Evolutionary conservation across 495 filamentous ascomycete genomes (phyloP).

Genomic region (Aspergillus mulundensis): DNA sequence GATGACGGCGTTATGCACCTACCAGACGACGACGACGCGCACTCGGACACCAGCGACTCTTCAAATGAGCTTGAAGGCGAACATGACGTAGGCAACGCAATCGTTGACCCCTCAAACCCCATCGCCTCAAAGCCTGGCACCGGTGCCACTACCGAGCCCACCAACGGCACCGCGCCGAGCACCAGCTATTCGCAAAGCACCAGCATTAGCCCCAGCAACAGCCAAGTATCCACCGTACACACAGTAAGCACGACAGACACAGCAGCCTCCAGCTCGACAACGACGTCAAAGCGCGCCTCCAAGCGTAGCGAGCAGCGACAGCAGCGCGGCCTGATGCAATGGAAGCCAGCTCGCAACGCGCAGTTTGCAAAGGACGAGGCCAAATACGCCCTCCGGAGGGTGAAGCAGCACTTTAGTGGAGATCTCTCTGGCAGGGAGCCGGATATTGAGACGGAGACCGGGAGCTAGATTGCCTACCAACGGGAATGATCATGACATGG

Average conservation of each 20-base stretch:
- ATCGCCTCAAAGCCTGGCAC: background rate
- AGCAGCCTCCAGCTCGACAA: slow-evolving; percentile 7
- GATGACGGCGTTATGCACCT: background rate
- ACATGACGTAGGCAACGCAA: background rate
- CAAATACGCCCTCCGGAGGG: slow-evolving; percentile 43
- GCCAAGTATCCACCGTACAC: slow-evolving; percentile 9
- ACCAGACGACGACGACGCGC: background rate
- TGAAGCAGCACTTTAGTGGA: slow-evolving; percentile 44
- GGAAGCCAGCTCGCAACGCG: slow-evolving; percentile 52
- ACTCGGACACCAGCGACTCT: background rate
- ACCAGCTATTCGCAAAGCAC: slow-evolving; percentile 7
- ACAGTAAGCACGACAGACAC: background rate
- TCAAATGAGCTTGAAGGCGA: background rate
- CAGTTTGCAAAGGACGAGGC: slow-evolving; percentile 50
- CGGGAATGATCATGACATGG: background rate
- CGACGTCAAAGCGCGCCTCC: slow-evolving; percentile 33
- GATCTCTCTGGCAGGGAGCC: slow-evolving; percentile 48
- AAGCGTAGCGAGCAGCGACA: slow-evolving; percentile 47
- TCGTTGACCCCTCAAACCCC: background rate
- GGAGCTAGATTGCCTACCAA: background rate
- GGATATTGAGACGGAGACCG: slow-evolving; percentile 52
- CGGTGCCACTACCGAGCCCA: background rate
- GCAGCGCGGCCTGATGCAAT: slow-evolving; percentile 52
- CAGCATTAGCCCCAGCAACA: slow-evolving; percentile 13
- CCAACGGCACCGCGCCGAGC: background rate